Conservation (phyloP, 176 grass and related monocot species). For the Neostapfia colusana region DNA sequence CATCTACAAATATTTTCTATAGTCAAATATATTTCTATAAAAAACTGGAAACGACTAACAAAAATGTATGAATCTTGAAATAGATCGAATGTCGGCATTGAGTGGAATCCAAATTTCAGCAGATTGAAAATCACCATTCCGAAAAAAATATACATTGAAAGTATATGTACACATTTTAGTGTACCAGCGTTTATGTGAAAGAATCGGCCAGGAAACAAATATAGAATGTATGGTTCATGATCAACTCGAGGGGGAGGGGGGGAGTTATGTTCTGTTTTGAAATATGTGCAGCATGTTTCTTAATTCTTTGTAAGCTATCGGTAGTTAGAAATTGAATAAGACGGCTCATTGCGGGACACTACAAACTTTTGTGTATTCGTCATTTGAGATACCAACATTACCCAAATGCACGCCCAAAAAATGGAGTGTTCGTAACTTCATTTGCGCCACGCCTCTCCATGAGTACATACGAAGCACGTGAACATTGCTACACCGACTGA, state of each 20-base stretch:
- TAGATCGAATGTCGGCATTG: too few species aligned
- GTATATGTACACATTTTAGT: not conserved
- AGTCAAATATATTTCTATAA: too few species aligned
- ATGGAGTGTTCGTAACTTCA: conserved; percentile 21
- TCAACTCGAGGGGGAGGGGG: not conserved
- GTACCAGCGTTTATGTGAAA: not conserved
- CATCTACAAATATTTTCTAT: too few species aligned
- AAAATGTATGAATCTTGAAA: too few species aligned
- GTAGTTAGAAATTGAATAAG: not conserved
- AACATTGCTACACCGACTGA: conserved; percentile 30
- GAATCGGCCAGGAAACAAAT: not conserved
- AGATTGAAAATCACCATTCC: too few species aligned
- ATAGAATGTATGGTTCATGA: not conserved
- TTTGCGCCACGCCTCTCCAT: conserved; percentile 11
- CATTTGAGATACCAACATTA: not conserved
- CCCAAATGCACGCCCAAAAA: conserved; percentile 1
- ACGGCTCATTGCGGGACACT: not conserved
- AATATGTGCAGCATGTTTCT: not conserved
- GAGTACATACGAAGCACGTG: conserved; percentile 18
- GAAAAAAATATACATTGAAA: not conserved
- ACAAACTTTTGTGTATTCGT: not conserved
- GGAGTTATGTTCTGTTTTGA: not conserved
- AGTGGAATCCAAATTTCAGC: too few species aligned
- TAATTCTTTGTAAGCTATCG: not conserved
- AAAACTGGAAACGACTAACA: too few species aligned